These are phyloP conservation scores for Trichosanthes cucumerina DNA, from an alignment of 306 rosid genomes.

Conservation along the genomic window DNA sequence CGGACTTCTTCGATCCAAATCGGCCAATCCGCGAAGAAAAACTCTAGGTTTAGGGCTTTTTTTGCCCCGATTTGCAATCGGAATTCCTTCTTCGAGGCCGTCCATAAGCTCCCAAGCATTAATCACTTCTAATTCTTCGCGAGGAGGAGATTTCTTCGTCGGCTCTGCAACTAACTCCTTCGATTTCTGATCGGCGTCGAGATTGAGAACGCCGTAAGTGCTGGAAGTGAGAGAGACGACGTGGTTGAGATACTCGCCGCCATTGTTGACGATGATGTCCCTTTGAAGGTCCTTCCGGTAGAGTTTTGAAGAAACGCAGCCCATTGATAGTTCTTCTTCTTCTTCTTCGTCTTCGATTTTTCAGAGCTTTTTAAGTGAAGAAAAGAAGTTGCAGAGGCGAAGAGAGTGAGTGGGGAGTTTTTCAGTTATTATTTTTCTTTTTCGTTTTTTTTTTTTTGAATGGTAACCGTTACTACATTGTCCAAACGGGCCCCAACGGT, in stretches of 20 bases:
- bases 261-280: slow-evolving; percentile 38
- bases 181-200: slow-evolving; percentile 31
- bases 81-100: slow-evolving; percentile 71
- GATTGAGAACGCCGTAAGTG: slow-evolving; percentile 68
- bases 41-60: slow-evolving; percentile 54
- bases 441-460: background rate
- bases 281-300: slow-evolving; percentile 40
- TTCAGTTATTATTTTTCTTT: background rate
- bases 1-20: slow-evolving; percentile 47
- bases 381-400: background rate
- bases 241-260: slow-evolving; percentile 47
- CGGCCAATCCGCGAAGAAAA: slow-evolving; percentile 57
- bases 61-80: slow-evolving; percentile 36
- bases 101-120: slow-evolving; percentile 98
- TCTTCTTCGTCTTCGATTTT: background rate
- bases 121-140: slow-evolving; percentile 46
- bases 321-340: slow-evolving; percentile 41
- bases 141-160: slow-evolving; percentile 20
- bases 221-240: slow-evolving; percentile 84
- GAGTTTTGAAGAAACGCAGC: slow-evolving; percentile 83
- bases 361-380: background rate
- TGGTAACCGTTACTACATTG: slow-evolving; percentile 49
- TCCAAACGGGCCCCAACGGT: slow-evolving; percentile 76
- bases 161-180: slow-evolving; percentile 25
- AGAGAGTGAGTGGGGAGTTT: slow-evolving; percentile 30